A percentile compares a stretch with the other conserved stretches of the same genome.
Evolutionary conservation across 2,329 filamentous ascomycete species (phyloP).

Genomic region (Penicillium sp.): DNA sequence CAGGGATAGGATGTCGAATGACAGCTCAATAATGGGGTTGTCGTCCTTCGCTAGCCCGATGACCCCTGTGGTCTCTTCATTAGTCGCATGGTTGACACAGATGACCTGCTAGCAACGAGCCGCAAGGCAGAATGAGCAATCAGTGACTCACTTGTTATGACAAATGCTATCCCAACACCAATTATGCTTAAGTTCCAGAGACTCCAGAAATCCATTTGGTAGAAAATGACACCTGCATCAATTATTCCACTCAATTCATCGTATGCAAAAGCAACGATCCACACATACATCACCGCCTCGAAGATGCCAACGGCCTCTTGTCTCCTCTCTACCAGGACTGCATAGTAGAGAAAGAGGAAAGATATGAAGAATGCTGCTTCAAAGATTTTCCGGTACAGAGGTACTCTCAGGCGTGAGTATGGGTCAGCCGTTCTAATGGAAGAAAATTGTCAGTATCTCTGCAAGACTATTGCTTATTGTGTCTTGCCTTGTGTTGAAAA

Average conservation of each 20-base stretch:
- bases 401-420: slow-evolving; percentile 73
- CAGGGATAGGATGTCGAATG: slow-evolving; percentile 85
- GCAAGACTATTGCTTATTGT: not conserved
- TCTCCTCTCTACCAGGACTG: slow-evolving; percentile 74
- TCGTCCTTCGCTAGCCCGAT: slow-evolving; percentile 63
- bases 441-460: slow-evolving; percentile 22
- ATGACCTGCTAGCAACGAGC: slow-evolving; percentile 2
- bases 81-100: slow-evolving; percentile 1
- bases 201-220: slow-evolving; percentile 79
- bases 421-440: slow-evolving; percentile 58
- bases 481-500: slow-evolving; percentile 61
- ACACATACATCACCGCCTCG: slow-evolving; percentile 75
- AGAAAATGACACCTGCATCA: slow-evolving; percentile 84
- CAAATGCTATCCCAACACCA: slow-evolving; percentile 67
- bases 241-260: slow-evolving; percentile 82
- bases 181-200: slow-evolving; percentile 73
- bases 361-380: slow-evolving; percentile 76
- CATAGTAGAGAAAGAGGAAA: slow-evolving; percentile 78
- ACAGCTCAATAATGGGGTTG: slow-evolving; percentile 65
- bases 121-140: slow-evolving; percentile 22
- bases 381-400: slow-evolving; percentile 79
- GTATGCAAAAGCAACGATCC: slow-evolving; percentile 83
- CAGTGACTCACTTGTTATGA: slow-evolving; percentile 62
- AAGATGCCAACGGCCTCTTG: slow-evolving; percentile 62
- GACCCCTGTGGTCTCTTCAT: slow-evolving; percentile 50